Evolutionary conservation across 805 yeast genomes (phyloP).

Genomic region (Saccharomycopsis amapae): DNA sequence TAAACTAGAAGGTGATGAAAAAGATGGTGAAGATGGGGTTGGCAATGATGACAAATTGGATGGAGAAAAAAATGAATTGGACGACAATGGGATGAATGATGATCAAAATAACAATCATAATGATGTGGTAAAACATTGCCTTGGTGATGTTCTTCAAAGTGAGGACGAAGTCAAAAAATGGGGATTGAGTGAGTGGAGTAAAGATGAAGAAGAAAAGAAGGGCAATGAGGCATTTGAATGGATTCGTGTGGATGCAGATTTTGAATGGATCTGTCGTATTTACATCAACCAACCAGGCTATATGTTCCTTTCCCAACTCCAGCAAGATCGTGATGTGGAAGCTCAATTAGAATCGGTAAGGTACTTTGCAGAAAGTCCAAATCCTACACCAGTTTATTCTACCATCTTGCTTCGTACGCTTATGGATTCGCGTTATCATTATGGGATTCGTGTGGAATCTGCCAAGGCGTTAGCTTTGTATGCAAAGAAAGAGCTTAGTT

Average conservation of each 20-base stretch:
- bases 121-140: slow-evolving; percentile 41
- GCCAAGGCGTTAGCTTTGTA: slow-evolving; percentile 68
- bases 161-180: slow-evolving; percentile 59
- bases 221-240: slow-evolving; percentile 91
- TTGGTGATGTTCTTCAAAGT: slow-evolving; percentile 72
- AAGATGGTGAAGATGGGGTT: slow-evolving; percentile 22
- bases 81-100: slow-evolving; percentile 4
- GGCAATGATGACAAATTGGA: slow-evolving; percentile 26
- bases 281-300: slow-evolving; percentile 85
- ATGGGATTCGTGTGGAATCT: slow-evolving; percentile 85
- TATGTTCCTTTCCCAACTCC: slow-evolving; percentile 90
- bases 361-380: slow-evolving; percentile 55
- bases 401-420: slow-evolving; percentile 72
- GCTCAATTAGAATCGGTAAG: slow-evolving; percentile 84
- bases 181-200: slow-evolving; percentile 64
- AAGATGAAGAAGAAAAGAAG: slow-evolving; percentile 60
- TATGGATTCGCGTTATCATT: slow-evolving; percentile 78
- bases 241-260: slow-evolving; percentile 96
- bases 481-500: slow-evolving; percentile 54
- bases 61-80: slow-evolving; percentile 20
- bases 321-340: slow-evolving; percentile 92
- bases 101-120: slow-evolving; percentile 23
- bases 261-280: slow-evolving; percentile 88
- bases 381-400: slow-evolving; percentile 60
- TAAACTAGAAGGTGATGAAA: background rate